Conservation (phyloP, 1,139 yeast genomes). For the Sugiyamaella japonica region DNA sequence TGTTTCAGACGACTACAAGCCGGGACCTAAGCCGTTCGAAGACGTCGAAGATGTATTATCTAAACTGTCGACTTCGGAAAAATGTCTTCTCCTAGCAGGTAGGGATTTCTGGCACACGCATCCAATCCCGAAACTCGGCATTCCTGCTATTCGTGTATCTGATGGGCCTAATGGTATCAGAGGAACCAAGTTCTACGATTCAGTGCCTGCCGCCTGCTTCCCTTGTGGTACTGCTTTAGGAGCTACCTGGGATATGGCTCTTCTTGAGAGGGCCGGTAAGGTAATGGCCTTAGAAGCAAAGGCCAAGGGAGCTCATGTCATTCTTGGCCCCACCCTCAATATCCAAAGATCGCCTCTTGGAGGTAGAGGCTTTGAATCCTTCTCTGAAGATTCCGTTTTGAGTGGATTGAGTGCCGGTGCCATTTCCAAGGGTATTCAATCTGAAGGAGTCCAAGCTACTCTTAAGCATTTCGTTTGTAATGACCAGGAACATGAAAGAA, state of each 20-base stretch:
- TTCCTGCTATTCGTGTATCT: conserved; percentile 44
- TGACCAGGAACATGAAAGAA: conserved; percentile 59
- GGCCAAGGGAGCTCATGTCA: conserved; percentile 51
- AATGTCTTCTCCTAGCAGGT: conserved; percentile 46
- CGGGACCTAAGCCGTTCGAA: conserved; percentile 15
- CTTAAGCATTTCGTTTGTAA: conserved; percentile 62
- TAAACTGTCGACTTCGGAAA: conserved; percentile 51
- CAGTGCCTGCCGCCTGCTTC: conserved; percentile 53
- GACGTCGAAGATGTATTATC: conserved; percentile 49
- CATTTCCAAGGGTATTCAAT: conserved; percentile 56
- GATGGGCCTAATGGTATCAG: conserved; percentile 61
- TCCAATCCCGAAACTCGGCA: conserved; percentile 48
- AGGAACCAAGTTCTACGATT: conserved; percentile 51
- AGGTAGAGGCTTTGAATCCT: conserved; percentile 65
- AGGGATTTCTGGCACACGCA: conserved; percentile 52
- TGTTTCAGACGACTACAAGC: conserved; percentile 19
- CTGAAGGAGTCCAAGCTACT: conserved; percentile 54
- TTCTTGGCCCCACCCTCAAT: conserved; percentile 57
- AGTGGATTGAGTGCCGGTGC: conserved; percentile 54
- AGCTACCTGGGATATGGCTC: conserved; percentile 47
- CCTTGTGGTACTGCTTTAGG: conserved; percentile 53
- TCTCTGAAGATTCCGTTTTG: conserved; percentile 60
- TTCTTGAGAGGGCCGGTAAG: conserved; percentile 48
- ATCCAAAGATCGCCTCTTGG: conserved; percentile 59
- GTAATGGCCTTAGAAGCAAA: conserved; percentile 53